Conservation (phyloP, 1,139 yeast species). For the Pichia sp. region DNA sequence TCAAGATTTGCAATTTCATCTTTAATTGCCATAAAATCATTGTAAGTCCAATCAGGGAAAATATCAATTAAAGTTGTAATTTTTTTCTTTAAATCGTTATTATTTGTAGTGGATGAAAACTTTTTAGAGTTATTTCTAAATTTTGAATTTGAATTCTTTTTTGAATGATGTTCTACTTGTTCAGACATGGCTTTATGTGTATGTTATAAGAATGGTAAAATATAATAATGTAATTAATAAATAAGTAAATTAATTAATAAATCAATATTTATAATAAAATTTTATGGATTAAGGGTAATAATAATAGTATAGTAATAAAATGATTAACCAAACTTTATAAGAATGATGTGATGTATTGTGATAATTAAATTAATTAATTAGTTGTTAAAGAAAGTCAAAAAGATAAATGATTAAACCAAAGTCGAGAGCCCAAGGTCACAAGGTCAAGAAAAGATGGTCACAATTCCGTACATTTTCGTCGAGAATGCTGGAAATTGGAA, state of each 20-base stretch:
- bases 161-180: constrained; percentile 21
- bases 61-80: constrained; percentile 67
- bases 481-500: neutral
- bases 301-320: neutral
- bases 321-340: neutral
- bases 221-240: neutral
- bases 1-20: constrained; percentile 62
- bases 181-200: constrained; percentile 21
- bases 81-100: constrained; percentile 38
- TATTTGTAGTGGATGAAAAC: constrained; percentile 17
- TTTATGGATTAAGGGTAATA: neutral
- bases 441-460: neutral
- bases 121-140: constrained; percentile 41
- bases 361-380: neutral
- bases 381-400: neutral
- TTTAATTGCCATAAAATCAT: constrained; percentile 72
- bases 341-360: neutral
- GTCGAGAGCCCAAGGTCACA: neutral
- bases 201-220: neutral
- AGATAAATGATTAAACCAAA: neutral
- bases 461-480: neutral
- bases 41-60: constrained; percentile 93
- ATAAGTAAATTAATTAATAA: neutral
- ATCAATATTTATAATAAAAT: neutral
- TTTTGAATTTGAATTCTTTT: constrained; percentile 31